These are phyloP conservation scores for Centella asiatica DNA, from an alignment of 129 eudicot genomes.

Conservation along the genomic window DNA sequence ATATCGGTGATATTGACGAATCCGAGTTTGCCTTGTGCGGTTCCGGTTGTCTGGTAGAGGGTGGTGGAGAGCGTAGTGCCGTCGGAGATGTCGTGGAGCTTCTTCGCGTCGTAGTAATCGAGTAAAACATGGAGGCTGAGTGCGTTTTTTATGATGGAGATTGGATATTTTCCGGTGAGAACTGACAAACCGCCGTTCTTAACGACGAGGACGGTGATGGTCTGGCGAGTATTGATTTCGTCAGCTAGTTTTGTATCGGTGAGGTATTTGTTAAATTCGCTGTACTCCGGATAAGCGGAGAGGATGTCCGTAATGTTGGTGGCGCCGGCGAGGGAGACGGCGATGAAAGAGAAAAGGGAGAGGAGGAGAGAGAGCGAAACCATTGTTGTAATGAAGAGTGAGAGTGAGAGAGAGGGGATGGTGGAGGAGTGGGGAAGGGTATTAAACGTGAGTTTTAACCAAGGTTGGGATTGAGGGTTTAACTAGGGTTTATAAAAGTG, in stretches of 20 bases:
- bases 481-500: no score
- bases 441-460: no score
- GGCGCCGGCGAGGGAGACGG: conserved; percentile 22
- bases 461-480: no score
- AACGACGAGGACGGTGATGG: conserved; percentile 60
- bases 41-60: conserved; percentile 77
- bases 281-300: conserved; percentile 46
- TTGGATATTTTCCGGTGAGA: conserved; percentile 32
- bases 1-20: conserved; percentile 73
- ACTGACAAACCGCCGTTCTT: conserved; percentile 36
- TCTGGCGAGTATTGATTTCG: conserved; percentile 53
- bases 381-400: no score
- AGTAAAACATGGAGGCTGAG: conserved; percentile 64
- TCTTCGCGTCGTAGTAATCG: conserved; percentile 53
- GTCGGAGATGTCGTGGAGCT: conserved; percentile 51
- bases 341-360: conserved; percentile 23
- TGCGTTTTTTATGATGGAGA: conserved; percentile 42
- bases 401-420: no score
- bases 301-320: conserved; percentile 60
- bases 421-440: no score
- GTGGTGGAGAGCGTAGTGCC: conserved; percentile 61
- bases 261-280: conserved; percentile 42
- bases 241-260: conserved; percentile 55
- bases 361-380: no score
- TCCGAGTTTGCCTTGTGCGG: conserved; percentile 35